phyloP scores from a whole-genome alignment of 805 yeast genomes.

The Candida tammaniensis region DNA sequence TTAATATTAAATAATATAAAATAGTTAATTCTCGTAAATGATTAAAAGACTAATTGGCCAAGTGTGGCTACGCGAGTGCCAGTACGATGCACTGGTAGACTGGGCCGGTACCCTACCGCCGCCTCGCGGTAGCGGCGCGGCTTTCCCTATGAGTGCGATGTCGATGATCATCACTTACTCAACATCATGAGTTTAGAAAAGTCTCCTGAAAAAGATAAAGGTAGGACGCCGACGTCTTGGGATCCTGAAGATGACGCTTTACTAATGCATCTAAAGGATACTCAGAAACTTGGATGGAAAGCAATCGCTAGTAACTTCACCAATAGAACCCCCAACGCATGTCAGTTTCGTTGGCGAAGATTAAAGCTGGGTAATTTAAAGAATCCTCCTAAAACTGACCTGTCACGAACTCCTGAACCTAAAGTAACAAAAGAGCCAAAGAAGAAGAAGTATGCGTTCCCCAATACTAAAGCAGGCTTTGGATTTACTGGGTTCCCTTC shows the following conservation, averaged over 20 bases:
- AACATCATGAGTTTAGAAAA: conserved; percentile 3
- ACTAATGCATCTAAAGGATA: conserved; percentile 45
- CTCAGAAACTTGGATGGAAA: conserved; percentile 47
- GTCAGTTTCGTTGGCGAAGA: conserved; percentile 48
- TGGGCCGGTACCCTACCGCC: neutral
- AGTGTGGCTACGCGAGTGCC: too few species aligned
- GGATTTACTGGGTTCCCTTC: conserved; percentile 20
- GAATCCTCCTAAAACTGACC: conserved; percentile 42
- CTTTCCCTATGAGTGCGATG: conserved; percentile 9
- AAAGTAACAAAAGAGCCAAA: too few species aligned
- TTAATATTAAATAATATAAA: too few species aligned
- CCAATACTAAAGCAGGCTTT: conserved; percentile 15
- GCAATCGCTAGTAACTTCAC: conserved; percentile 43
- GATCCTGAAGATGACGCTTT: conserved; percentile 46
- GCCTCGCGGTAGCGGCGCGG: neutral
- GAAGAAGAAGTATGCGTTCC: conserved; percentile 16
- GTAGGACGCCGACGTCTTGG: conserved; percentile 49
- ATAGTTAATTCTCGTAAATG: too few species aligned
- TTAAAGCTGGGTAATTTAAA: conserved; percentile 43
- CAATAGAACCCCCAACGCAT: conserved; percentile 47
- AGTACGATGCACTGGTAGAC: too few species aligned
- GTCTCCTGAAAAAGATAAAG: too few species aligned
- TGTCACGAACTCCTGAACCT: too few species aligned
- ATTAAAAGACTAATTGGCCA: too few species aligned
- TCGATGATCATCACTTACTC: conserved; percentile 17